These are phyloP conservation scores for Penicillium paneum DNA, from an alignment of 2,329 filamentous ascomycete species.

Conservation along the genomic window DNA sequence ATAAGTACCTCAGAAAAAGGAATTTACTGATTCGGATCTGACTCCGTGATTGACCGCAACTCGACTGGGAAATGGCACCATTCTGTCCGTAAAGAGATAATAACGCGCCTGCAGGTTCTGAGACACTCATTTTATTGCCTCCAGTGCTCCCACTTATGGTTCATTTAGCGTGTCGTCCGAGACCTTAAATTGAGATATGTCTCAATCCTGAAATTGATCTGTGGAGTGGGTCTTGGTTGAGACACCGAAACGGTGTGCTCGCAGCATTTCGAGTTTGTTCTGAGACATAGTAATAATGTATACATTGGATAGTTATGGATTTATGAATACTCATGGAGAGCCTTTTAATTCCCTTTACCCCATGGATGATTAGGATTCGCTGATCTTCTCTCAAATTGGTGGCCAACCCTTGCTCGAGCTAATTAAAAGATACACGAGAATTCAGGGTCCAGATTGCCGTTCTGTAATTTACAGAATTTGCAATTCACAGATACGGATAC, in stretches of 20 bases:
- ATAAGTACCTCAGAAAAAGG: neutral
- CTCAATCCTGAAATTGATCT: constrained; percentile 1
- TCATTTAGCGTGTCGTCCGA: neutral
- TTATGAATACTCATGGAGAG: too few relatives aligned
- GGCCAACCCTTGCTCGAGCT: neutral
- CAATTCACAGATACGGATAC: neutral
- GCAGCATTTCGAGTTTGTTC: neutral
- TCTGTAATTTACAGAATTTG: constrained; percentile 1
- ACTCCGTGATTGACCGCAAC: neutral
- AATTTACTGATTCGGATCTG: neutral
- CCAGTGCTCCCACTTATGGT: neutral
- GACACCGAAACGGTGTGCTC: neutral
- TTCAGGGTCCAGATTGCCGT: neutral
- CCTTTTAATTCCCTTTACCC: neutral
- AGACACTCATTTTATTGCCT: neutral
- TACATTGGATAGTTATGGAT: neutral
- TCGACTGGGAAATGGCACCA: neutral
- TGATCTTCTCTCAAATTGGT: neutral
- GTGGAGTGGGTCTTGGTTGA: constrained; percentile 1
- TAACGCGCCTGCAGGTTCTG: neutral
- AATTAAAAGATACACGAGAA: neutral
- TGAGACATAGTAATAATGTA: neutral
- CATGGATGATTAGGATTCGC: neutral
- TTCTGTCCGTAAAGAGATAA: neutral
- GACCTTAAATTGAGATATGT: neutral